These are phyloP conservation scores for Skeletonema tropicum DNA, from an alignment of 108 stramenopile species.

Conservation along the genomic window DNA sequence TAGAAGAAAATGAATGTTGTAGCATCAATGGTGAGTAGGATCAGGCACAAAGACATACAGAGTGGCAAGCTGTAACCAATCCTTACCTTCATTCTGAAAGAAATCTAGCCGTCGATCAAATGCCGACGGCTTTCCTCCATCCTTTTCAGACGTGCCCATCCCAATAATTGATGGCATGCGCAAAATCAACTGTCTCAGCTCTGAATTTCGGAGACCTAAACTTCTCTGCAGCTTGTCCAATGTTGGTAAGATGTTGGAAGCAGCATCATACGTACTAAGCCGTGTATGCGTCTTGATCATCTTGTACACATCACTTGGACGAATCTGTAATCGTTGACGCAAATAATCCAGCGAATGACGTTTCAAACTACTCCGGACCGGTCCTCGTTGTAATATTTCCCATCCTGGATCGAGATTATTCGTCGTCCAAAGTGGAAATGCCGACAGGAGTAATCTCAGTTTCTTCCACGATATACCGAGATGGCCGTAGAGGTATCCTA, in stretches of 20 bases:
- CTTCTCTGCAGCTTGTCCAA: slow-evolving; percentile 46
- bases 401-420: slow-evolving; percentile 55
- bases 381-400: slow-evolving; percentile 39
- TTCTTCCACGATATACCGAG: slow-evolving; percentile 53
- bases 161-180: slow-evolving; percentile 60
- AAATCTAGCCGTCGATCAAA: slow-evolving; percentile 45
- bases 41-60: background rate
- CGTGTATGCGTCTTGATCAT: slow-evolving; percentile 57
- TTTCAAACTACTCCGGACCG: slow-evolving; percentile 36
- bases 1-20: slow-evolving; percentile 4
- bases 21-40: background rate
- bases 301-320: slow-evolving; percentile 38
- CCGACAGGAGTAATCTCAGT: slow-evolving; percentile 32
- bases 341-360: slow-evolving; percentile 45
- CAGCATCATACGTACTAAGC: slow-evolving; percentile 45
- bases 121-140: slow-evolving; percentile 1
- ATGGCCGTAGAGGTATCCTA: slow-evolving; percentile 40
- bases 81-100: slow-evolving; percentile 51
- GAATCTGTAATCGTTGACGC: slow-evolving; percentile 43
- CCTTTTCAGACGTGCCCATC: slow-evolving; percentile 27
- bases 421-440: slow-evolving; percentile 40
- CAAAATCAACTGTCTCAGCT: slow-evolving; percentile 38
- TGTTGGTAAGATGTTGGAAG: slow-evolving; percentile 31
- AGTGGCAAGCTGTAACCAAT: background rate
- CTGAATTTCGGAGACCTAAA: slow-evolving; percentile 39